phyloP scores from a whole-genome alignment of 2,329 filamentous ascomycete genomes.

The Neonectria faginata region DNA sequence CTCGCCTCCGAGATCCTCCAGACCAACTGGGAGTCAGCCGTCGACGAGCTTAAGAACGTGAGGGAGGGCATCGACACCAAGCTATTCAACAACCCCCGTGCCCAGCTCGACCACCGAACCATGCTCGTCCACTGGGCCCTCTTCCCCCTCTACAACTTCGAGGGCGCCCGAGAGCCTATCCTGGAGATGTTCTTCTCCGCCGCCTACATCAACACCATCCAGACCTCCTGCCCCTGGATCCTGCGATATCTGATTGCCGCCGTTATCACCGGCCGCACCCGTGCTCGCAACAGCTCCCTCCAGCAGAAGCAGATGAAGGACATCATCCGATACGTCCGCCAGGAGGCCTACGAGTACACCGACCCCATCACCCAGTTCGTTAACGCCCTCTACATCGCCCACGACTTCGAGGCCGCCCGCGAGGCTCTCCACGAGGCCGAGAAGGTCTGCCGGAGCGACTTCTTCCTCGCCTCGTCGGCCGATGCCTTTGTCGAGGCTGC shows the following conservation, averaged over 20 bases:
- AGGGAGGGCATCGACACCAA: slow-evolving; percentile 93
- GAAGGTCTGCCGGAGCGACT: slow-evolving; percentile 90
- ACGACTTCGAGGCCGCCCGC: slow-evolving; percentile 89
- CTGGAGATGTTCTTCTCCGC: slow-evolving; percentile 98
- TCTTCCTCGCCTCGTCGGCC: slow-evolving; percentile 88
- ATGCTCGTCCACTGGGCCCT: slow-evolving; percentile 99
- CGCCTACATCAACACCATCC: slow-evolving; percentile 99
- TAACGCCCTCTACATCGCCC: slow-evolving; percentile 91
- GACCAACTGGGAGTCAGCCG: slow-evolving; percentile 92
- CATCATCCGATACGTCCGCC: slow-evolving; percentile 91
- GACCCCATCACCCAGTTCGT: slow-evolving; percentile 97
- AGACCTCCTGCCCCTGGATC: slow-evolving; percentile 97
- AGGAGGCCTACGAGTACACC: slow-evolving; percentile 97
- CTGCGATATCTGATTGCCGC: slow-evolving; percentile 93
- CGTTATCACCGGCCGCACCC: slow-evolving; percentile 91
- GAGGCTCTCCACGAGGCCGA: slow-evolving; percentile 91
- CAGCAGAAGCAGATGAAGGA: slow-evolving; percentile 99
- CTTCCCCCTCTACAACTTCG: slow-evolving; percentile 99
- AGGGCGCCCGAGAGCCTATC: slow-evolving; percentile 87
- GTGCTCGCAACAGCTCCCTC: slow-evolving; percentile 81
- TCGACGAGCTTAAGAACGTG: slow-evolving; percentile 91
- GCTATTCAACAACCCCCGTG: slow-evolving; percentile 95
- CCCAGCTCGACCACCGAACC: slow-evolving; percentile 94
- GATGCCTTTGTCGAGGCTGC: slow-evolving; percentile 95
- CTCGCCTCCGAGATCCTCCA: slow-evolving; percentile 95